Evolutionary conservation across 108 stramenopile genomes (phyloP).

Genomic region (Epipyxis sp.): DNA sequence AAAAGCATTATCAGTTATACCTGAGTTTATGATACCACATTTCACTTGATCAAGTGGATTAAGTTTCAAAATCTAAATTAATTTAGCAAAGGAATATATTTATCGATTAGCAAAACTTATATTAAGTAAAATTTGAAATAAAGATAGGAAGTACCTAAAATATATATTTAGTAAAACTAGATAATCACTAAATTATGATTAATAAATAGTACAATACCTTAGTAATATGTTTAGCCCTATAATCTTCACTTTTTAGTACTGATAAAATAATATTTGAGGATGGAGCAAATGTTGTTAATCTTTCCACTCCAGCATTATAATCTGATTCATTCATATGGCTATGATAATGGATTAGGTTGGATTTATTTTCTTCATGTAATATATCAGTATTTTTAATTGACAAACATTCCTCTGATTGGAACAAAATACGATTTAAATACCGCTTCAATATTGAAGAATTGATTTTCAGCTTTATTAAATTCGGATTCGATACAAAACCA

Average conservation of each 20-base stretch:
- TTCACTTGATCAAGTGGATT: background rate
- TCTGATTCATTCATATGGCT: too few relatives aligned
- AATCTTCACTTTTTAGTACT: background rate
- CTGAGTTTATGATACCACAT: background rate
- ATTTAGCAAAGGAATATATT: too few relatives aligned
- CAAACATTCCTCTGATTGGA: background rate
- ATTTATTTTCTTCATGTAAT: too few relatives aligned
- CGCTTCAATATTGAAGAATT: too few relatives aligned
- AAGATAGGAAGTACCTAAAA: background rate
- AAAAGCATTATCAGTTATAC: background rate
- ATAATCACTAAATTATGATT: too few relatives aligned
- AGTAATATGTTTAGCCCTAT: too few relatives aligned
- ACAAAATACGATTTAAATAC: background rate
- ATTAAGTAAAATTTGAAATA: background rate
- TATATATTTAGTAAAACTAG: background rate
- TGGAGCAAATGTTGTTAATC: background rate
- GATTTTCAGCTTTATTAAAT: too few relatives aligned
- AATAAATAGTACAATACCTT: too few relatives aligned
- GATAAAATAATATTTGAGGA: background rate
- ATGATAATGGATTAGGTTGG: too few relatives aligned
- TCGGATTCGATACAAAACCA: too few relatives aligned
- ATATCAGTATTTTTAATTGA: background rate
- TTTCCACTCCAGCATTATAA: too few relatives aligned
- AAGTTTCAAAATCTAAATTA: constrained; percentile 12
- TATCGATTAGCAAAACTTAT: too few relatives aligned